These are phyloP conservation scores for Letharia lupina DNA, from an alignment of 495 filamentous ascomycete genomes.

Conservation along the genomic window DNA sequence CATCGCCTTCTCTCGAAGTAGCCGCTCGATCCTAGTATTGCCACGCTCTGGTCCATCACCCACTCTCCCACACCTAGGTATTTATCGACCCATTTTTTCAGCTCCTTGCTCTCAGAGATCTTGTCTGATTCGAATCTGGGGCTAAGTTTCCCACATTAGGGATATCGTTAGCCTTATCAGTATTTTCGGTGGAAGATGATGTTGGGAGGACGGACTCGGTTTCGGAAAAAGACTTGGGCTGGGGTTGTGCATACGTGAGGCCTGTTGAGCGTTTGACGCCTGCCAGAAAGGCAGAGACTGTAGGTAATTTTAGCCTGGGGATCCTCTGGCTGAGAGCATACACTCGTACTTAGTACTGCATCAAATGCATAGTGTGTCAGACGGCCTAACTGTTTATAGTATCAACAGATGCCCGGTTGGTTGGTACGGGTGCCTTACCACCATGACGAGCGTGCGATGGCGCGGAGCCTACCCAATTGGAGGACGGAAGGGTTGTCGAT, in stretches of 20 bases:
- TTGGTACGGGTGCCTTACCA: slow-evolving; percentile 20
- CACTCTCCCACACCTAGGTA: slow-evolving; percentile 95
- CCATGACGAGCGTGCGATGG: slow-evolving; percentile 16
- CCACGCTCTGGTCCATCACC: slow-evolving; percentile 96
- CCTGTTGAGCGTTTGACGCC: slow-evolving; percentile 95
- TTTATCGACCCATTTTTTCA: slow-evolving; percentile 86
- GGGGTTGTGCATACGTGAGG: slow-evolving; percentile 62
- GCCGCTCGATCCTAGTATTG: slow-evolving; percentile 73
- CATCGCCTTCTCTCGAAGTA: slow-evolving; percentile 86
- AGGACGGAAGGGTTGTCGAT: neutral
- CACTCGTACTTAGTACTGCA: slow-evolving; percentile 72
- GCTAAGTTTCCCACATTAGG: slow-evolving; percentile 42
- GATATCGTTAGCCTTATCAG: slow-evolving; percentile 33
- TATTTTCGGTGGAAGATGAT: slow-evolving; percentile 14
- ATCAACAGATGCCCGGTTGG: slow-evolving; percentile 5
- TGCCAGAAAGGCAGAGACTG: slow-evolving; percentile 91
- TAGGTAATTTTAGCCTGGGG: slow-evolving; percentile 1
- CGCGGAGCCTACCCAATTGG: neutral
- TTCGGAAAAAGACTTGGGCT: slow-evolving; percentile 11
- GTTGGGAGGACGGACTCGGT: slow-evolving; percentile 16
- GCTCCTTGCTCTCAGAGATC: slow-evolving; percentile 72
- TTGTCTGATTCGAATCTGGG: slow-evolving; percentile 83
- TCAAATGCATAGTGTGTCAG: slow-evolving; percentile 94
- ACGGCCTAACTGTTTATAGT: slow-evolving; percentile 66
- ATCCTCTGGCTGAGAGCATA: neutral